These are phyloP conservation scores for Fusarium sp. DNA, from an alignment of 2,329 filamentous ascomycete species.

Conservation along the genomic window DNA sequence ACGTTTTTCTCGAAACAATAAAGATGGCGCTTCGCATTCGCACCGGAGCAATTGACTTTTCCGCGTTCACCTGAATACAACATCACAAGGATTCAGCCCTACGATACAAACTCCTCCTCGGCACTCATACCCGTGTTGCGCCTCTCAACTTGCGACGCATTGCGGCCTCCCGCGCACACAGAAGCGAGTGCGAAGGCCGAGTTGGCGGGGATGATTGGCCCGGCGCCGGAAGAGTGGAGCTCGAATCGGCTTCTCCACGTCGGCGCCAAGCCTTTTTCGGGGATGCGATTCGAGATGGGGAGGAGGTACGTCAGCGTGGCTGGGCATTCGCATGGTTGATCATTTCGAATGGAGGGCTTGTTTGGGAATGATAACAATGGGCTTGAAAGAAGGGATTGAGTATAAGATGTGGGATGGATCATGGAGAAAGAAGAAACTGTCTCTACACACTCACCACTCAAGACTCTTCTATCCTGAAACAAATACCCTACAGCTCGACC, in stretches of 20 bases:
- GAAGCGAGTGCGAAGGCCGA: slow-evolving; percentile 18
- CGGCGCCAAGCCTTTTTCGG: slow-evolving; percentile 25
- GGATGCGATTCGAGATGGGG: slow-evolving; percentile 31
- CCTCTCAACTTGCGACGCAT: slow-evolving; percentile 1
- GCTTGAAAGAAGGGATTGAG: not conserved
- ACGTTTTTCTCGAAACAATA: slow-evolving; percentile 1
- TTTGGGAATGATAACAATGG: slow-evolving; percentile 12
- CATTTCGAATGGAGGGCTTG: slow-evolving; percentile 25
- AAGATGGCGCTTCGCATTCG: slow-evolving; percentile 1
- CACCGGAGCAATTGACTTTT: not conserved
- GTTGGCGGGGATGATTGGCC: slow-evolving; percentile 6
- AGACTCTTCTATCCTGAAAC: not conserved
- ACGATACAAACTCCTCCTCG: not conserved
- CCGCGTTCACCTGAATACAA: not conserved
- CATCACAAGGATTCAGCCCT: not conserved
- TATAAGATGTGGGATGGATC: slow-evolving; percentile 17
- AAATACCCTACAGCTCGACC: not conserved
- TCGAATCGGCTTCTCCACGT: not conserved
- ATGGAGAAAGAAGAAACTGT: not conserved
- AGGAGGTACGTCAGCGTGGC: slow-evolving; percentile 20
- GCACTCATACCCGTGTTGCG: slow-evolving; percentile 15
- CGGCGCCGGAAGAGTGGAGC: not conserved
- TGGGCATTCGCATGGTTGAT: slow-evolving; percentile 25
- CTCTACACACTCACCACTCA: not conserved
- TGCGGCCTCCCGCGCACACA: not conserved